Evolutionary conservation across 2,329 filamentous ascomycete species (phyloP).

Genomic region (Sporothrix phasma): DNA sequence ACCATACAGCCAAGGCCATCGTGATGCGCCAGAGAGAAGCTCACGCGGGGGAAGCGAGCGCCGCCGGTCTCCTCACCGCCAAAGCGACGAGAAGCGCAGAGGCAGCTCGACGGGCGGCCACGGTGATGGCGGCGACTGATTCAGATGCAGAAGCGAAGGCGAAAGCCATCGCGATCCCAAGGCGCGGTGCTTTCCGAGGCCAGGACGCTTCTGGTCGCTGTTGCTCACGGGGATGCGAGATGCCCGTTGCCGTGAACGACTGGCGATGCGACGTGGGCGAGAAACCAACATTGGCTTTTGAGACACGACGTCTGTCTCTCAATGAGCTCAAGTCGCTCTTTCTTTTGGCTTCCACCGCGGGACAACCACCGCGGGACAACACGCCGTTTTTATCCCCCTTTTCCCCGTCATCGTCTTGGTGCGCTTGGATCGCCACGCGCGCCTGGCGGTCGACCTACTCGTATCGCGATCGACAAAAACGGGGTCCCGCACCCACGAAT

Average conservation of each 20-base stretch:
- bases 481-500: background rate
- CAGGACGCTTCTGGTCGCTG: too few relatives aligned
- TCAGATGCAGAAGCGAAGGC: background rate
- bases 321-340: background rate
- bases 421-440: background rate
- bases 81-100: background rate
- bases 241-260: too few relatives aligned
- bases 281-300: background rate
- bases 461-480: conserved; percentile 16
- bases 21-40: conserved; percentile 15
- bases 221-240: too few relatives aligned
- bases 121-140: background rate
- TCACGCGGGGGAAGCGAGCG: conserved; percentile 23
- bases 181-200: background rate
- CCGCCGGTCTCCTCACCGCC: conserved; percentile 23
- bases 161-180: background rate
- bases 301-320: background rate
- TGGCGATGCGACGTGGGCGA: conserved; percentile 2
- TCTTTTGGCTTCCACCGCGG: background rate
- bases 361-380: background rate
- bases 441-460: background rate
- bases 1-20: conserved; percentile 19
- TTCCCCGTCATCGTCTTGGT: background rate
- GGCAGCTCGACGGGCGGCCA: background rate
- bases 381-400: background rate